phyloP scores from a whole-genome alignment of 805 yeast genomes.

The Wickerhamomyces xylosicus region DNA sequence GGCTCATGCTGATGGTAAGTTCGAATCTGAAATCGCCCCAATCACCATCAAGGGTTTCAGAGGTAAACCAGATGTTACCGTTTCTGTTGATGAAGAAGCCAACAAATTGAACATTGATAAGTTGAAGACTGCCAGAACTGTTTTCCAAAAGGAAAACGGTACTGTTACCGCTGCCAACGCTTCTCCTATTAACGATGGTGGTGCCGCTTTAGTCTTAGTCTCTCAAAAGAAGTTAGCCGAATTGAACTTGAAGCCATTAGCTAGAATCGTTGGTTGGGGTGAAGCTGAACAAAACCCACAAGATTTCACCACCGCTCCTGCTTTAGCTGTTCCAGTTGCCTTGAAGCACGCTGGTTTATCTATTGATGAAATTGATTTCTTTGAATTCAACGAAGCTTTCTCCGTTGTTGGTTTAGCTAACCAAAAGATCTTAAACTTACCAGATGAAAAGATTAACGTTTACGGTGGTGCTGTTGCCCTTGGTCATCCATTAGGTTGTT shows the following conservation, averaged over 20 bases:
- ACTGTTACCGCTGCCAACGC: conserved; percentile 97
- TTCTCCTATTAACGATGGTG: conserved; percentile 95
- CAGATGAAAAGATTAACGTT: conserved; percentile 62
- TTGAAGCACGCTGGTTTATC: conserved; percentile 71
- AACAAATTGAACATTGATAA: conserved; percentile 67
- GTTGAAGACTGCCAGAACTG: conserved; percentile 81
- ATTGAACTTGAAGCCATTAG: conserved; percentile 80
- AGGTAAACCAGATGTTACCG: conserved; percentile 74
- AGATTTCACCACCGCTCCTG: conserved; percentile 94
- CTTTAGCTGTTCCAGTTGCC: conserved; percentile 93
- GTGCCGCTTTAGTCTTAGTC: conserved; percentile 86
- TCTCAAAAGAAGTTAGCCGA: conserved; percentile 79
- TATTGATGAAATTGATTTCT: conserved; percentile 68
- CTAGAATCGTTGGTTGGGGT: conserved; percentile 89
- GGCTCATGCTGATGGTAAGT: conserved; percentile 78
- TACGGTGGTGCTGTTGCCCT: conserved; percentile 96
- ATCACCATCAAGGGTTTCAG: conserved; percentile 82
- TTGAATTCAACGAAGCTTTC: conserved; percentile 96
- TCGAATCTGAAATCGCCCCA: conserved; percentile 74
- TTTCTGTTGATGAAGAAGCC: conserved; percentile 78
- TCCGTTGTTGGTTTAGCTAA: conserved; percentile 93
- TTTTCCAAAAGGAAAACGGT: conserved; percentile 88
- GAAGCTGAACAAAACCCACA: conserved; percentile 95
- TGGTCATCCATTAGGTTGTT: conserved; percentile 92
- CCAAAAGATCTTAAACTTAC: conserved; percentile 56